Percentiles rank a stretch among this genome's conserved stretches.
These are phyloP conservation scores for Ceratorhiza oryzae-sativae DNA, from an alignment of 1,284 basidiomycete species.

Conservation along the genomic window DNA sequence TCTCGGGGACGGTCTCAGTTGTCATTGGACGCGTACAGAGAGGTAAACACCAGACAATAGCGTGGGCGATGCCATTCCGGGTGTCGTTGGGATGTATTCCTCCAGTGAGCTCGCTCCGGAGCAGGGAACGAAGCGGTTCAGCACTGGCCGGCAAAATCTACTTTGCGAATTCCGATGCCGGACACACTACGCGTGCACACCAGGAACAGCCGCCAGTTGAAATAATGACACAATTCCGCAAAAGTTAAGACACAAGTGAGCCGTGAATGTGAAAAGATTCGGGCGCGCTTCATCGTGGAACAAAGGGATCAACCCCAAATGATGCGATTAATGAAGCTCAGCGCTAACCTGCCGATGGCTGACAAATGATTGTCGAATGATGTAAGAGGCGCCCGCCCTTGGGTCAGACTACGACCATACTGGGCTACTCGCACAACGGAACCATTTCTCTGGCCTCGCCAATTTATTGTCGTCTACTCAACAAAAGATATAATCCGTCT, in stretches of 20 bases:
- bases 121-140: background rate
- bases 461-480: background rate
- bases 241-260: constrained; percentile 17
- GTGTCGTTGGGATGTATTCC: background rate
- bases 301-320: constrained; percentile 3
- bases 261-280: constrained; percentile 6
- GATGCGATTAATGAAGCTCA: background rate
- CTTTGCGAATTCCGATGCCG: constrained; percentile 5
- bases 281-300: constrained; percentile 5
- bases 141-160: background rate
- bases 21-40: background rate
- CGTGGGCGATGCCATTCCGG: background rate
- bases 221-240: constrained; percentile 14
- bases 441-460: background rate
- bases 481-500: background rate
- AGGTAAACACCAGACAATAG: constrained; percentile 6
- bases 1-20: background rate
- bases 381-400: constrained; percentile 23
- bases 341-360: constrained; percentile 14
- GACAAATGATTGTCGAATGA: constrained; percentile 12
- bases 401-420: constrained; percentile 27
- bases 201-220: background rate
- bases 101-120: constrained; percentile 16
- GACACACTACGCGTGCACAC: background rate
- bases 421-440: background rate